Evolutionary conservation across 176 grass and related monocot genomes (phyloP).

Genomic region (Aegilops speltoides): DNA sequence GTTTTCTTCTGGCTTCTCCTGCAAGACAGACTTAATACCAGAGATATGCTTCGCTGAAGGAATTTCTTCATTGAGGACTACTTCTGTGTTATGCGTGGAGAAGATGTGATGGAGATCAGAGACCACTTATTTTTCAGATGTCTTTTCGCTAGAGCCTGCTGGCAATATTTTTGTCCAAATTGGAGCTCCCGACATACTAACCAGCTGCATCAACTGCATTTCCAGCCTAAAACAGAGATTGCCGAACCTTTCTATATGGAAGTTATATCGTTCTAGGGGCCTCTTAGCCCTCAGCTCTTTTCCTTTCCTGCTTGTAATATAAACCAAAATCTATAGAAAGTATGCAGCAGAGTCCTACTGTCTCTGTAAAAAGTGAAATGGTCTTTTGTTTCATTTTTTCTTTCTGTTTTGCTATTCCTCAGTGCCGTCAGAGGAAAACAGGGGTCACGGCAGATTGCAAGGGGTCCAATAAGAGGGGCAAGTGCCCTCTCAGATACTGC

Average conservation of each 20-base stretch:
- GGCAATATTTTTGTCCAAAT: neutral
- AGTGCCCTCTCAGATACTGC: constrained; percentile 72
- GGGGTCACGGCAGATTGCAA: constrained; percentile 61
- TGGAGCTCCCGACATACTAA: neutral
- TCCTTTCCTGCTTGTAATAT: neutral
- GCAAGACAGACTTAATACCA: neutral
- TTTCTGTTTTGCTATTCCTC: neutral
- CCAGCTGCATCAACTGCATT: neutral
- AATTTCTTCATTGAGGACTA: neutral
- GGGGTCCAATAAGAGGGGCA: constrained; percentile 48
- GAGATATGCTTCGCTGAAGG: neutral
- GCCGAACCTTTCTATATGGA: neutral
- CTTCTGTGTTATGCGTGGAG: neutral
- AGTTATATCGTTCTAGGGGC: neutral
- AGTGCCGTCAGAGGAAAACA: constrained; percentile 87
- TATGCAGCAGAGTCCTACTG: neutral
- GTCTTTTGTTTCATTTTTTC: neutral
- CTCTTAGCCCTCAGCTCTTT: neutral
- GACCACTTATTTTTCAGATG: neutral
- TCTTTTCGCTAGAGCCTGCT: neutral
- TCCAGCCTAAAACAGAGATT: neutral
- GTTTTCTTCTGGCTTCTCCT: too few species aligned
- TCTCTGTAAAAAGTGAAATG: neutral
- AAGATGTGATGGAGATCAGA: neutral
- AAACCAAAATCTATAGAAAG: neutral